Percentiles rank a stretch among this genome's conserved stretches.
These are phyloP conservation scores for Schizothecium vesticola DNA, from an alignment of 495 filamentous ascomycete genomes.

Conservation along the genomic window DNA sequence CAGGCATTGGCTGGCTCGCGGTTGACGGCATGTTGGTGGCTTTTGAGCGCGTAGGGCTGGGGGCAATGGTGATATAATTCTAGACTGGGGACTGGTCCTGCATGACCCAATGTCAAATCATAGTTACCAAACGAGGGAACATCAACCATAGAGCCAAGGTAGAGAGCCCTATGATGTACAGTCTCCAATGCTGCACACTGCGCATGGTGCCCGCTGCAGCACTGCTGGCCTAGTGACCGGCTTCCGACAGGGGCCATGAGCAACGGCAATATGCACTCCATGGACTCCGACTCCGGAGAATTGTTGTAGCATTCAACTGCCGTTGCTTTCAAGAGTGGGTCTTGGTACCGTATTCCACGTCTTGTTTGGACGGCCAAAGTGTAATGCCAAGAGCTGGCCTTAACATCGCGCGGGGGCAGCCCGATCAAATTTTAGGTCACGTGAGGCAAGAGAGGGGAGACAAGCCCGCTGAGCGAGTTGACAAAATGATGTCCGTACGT, in stretches of 20 bases:
- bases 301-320: neutral
- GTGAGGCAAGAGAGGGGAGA: neutral
- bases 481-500: too few relatives aligned
- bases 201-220: neutral
- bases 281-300: neutral
- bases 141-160: neutral
- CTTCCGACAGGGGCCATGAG: neutral
- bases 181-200: neutral
- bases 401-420: too few relatives aligned
- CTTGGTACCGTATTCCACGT: neutral
- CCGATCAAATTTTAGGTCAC: neutral
- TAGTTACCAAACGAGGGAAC: neutral
- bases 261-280: neutral
- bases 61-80: constrained; percentile 21
- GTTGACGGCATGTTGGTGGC: constrained; percentile 61
- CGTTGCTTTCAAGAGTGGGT: neutral
- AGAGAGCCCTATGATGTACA: neutral
- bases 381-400: neutral
- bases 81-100: neutral
- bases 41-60: constrained; percentile 63
- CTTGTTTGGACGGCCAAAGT: neutral
- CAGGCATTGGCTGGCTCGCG: constrained; percentile 72
- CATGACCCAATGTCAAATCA: neutral
- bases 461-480: too few relatives aligned
- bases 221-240: neutral